Conservation (phyloP, 2,329 filamentous ascomycete genomes). For the Didymella glomerata region DNA sequence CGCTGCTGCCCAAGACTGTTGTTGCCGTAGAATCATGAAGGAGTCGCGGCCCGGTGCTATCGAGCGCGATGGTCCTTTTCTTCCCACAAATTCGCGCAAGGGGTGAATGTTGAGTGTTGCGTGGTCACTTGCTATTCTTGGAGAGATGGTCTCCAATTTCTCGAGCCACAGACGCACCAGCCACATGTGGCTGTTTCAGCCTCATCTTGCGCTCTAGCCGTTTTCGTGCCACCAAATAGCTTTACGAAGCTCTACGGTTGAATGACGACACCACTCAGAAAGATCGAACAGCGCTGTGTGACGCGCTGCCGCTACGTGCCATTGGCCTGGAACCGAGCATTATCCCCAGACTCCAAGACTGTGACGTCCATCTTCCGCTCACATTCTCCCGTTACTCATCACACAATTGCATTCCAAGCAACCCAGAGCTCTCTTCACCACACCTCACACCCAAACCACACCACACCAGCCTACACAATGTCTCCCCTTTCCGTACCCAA, state of each 20-base stretch:
- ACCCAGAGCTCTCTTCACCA: constrained; percentile 3
- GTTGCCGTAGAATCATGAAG: constrained; percentile 33
- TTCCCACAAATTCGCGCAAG: constrained; percentile 27
- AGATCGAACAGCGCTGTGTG: constrained; percentile 13
- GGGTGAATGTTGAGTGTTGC: constrained; percentile 28
- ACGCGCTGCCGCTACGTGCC: constrained; percentile 9
- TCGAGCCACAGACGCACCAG: not conserved
- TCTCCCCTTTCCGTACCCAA: constrained; percentile 47
- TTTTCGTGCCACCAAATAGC: not conserved
- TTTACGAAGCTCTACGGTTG: constrained; percentile 14
- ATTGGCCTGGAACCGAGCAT: constrained; percentile 15
- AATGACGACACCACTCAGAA: constrained; percentile 20
- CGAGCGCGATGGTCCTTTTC: not conserved
- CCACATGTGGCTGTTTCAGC: constrained; percentile 5
- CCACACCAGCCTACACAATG: constrained; percentile 31
- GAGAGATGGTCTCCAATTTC: no score
- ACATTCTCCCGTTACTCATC: constrained; percentile 12
- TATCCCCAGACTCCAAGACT: constrained; percentile 6
- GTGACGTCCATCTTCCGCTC: constrained; percentile 14
- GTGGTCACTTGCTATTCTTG: constrained; percentile 45
- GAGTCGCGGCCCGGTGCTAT: not conserved
- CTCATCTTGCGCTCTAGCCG: not conserved
- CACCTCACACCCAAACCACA: not conserved
- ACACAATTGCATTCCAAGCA: constrained; percentile 4
- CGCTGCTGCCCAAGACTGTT: constrained; percentile 34